Base-by-base conservation (phyloP, 2,329 filamentous ascomycete species). In the Myriosclerotinia duriaeana region DNA sequence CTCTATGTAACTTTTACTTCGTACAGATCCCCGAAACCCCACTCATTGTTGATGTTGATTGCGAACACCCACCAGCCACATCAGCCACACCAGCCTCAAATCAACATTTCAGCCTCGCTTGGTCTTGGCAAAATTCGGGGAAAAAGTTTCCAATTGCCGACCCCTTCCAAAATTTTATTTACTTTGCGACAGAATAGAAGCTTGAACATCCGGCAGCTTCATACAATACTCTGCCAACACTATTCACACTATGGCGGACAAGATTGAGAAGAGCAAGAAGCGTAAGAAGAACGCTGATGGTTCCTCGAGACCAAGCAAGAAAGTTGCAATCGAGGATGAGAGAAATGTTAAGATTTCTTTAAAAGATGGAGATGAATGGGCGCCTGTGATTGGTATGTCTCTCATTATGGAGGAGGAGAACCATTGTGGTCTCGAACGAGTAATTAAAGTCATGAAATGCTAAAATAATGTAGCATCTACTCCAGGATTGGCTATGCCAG, bases 371-470 rank as follows among this genome's bases (percentile, higher is more conserved):
- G 80, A 80, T 68, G 77, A 77, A 70, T 84, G 79, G 72, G 82
- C 84, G 26, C 85, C 85, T 3, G 78, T 85, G 38, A 78, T 86
- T 77, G 83, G 83, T 85, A 82, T 69, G 76, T 69, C 55, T 42
- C 40, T 14, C 15, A 38, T 22, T 52, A 17, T 26, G 11, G 44
- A 14, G 14, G 44, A 14, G 14, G 44, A 50, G 44, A 17, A 26
- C 36, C 11, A 40, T 26, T 40, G 34, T 11, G 46, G 34, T 40
- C 8, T 26, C 44, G 20, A 38, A 61, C 1, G 14, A 61, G 58
- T 22, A 12, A 12, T 14, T 36, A 11, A 14, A 3, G 20, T 20
- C 1, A 40, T n/a, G 9, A 8, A 17, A 30, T 30, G 6, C 48
- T 67, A 53, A 64, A 26, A 26, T 22, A 9, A 20, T 11, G 48